Evolutionary conservation across 2,329 filamentous ascomycete genomes (phyloP).

Genomic region (Colletotrichum sp.): DNA sequence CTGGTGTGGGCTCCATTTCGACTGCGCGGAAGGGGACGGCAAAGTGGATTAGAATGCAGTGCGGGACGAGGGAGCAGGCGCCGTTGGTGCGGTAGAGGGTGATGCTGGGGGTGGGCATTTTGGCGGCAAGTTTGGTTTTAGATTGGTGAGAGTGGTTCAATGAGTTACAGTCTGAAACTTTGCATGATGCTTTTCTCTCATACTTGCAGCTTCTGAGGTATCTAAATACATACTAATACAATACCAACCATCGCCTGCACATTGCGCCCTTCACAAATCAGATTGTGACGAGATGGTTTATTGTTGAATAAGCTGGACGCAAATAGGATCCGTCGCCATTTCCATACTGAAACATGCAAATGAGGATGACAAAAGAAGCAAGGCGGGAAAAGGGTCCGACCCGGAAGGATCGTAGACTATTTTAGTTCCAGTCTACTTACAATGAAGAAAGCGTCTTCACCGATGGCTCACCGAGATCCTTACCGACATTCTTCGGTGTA

Average conservation of each 20-base stretch:
- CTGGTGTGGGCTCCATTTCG: constrained; percentile 17
- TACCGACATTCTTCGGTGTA: neutral
- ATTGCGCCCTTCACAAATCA: neutral
- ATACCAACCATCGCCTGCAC: fast-evolving
- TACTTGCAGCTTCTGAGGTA: fast-evolving
- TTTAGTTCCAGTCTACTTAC: neutral
- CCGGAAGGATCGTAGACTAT: neutral
- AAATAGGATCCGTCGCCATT: neutral
- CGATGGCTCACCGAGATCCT: neutral
- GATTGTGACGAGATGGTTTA: neutral
- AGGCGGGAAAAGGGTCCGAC: neutral
- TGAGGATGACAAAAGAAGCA: neutral
- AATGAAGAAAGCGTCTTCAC: neutral
- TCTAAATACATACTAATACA: neutral
- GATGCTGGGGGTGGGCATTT: constrained; percentile 18
- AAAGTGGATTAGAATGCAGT: constrained; percentile 34
- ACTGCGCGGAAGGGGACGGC: constrained; percentile 28
- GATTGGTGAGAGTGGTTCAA: too few species aligned
- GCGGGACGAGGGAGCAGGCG: constrained; percentile 33
- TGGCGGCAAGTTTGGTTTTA: neutral
- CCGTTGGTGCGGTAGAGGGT: constrained; percentile 34
- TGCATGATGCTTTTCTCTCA: neutral
- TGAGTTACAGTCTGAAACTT: too few species aligned
- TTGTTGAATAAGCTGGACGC: neutral
- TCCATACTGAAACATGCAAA: too few species aligned